These are phyloP conservation scores for Coriolopsis trogii DNA, from an alignment of 1,284 basidiomycete genomes.

Conservation along the genomic window DNA sequence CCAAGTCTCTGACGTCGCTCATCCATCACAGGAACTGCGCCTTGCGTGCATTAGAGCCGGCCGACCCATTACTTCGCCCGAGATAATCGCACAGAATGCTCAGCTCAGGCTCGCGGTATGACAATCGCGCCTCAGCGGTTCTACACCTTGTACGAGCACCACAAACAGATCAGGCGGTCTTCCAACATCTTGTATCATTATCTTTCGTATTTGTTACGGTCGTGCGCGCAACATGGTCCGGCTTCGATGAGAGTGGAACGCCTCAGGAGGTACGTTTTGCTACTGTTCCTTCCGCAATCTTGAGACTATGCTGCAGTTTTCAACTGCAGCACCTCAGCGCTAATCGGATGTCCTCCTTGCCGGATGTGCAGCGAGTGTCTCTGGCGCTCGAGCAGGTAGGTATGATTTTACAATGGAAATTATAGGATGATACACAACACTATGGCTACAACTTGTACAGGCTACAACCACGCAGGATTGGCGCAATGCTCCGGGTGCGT, in stretches of 20 bases:
- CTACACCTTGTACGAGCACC: constrained; percentile 7
- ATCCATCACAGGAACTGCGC: constrained; percentile 29
- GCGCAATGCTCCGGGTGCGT: neutral
- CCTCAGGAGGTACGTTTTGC: too few species aligned
- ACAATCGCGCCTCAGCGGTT: neutral
- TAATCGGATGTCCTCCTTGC: too few species aligned
- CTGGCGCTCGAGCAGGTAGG: neutral
- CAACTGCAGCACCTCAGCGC: too few species aligned
- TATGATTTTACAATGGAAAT: constrained; percentile 1
- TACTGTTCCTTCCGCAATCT: too few species aligned
- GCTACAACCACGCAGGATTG: neutral
- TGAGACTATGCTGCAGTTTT: too few species aligned
- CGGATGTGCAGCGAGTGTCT: neutral
- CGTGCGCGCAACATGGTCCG: neutral
- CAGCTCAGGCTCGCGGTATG: constrained; percentile 17
- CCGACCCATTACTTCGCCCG: constrained; percentile 29
- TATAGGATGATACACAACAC: neutral
- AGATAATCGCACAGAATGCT: constrained; percentile 27
- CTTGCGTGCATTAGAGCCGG: constrained; percentile 27
- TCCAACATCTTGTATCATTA: constrained; percentile 20
- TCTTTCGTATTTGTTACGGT: neutral
- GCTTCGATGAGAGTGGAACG: too few species aligned
- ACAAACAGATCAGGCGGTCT: too few species aligned
- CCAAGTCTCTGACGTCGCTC: neutral
- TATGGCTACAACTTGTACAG: neutral